Percentiles rank a stretch among this genome's conserved stretches.
phyloP scores from a whole-genome alignment of 2,329 filamentous ascomycete species.

The Fusarium robinianum region DNA sequence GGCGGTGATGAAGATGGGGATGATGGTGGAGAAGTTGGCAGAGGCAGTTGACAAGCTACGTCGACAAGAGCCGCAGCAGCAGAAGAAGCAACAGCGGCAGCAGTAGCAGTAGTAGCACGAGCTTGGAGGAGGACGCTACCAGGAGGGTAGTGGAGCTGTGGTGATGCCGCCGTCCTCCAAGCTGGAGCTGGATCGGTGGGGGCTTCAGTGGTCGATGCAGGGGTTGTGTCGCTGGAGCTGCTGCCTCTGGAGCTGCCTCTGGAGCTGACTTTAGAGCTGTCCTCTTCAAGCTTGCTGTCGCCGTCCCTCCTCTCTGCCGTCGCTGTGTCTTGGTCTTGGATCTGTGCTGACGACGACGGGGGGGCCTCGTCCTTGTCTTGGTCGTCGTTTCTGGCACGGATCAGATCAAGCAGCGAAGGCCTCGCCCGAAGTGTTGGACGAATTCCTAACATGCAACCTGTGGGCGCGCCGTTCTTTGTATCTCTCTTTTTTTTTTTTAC shows the following conservation, averaged over 20 bases:
- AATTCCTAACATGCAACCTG: conserved; percentile 59
- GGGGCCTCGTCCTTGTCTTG: conserved; percentile 28
- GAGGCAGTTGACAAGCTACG: conserved; percentile 47
- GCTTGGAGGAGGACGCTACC: no score
- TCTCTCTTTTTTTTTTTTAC: no score
- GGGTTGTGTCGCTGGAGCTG: conserved; percentile 27
- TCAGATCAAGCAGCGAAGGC: conserved; percentile 58
- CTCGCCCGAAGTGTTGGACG: conserved; percentile 55
- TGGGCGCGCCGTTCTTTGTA: no score
- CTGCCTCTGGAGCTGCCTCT: conserved; percentile 19
- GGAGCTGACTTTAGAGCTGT: conserved; percentile 5
- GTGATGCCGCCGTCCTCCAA: conserved; percentile 40
- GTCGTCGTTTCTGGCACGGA: conserved; percentile 44
- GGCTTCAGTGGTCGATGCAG: conserved; percentile 24
- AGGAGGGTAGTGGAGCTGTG: conserved; percentile 37
- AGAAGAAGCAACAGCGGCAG: conserved; percentile 9
- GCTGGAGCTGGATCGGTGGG: conserved; percentile 26
- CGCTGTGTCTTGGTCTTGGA: conserved; percentile 19
- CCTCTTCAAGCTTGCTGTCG: conserved; percentile 14
- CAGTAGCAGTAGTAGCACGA: conserved; percentile 13
- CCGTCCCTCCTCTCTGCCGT: conserved; percentile 6
- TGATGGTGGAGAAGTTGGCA: conserved; percentile 49
- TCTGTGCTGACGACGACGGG: no score
- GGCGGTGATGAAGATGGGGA: conserved; percentile 41
- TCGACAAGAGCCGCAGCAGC: conserved; percentile 36